Percentiles rank a stretch among this genome's conserved stretches.
Evolutionary conservation across 768 basidiomycete genomes (phyloP).

Genomic region (Phlebiopsis flavidoalba): DNA sequence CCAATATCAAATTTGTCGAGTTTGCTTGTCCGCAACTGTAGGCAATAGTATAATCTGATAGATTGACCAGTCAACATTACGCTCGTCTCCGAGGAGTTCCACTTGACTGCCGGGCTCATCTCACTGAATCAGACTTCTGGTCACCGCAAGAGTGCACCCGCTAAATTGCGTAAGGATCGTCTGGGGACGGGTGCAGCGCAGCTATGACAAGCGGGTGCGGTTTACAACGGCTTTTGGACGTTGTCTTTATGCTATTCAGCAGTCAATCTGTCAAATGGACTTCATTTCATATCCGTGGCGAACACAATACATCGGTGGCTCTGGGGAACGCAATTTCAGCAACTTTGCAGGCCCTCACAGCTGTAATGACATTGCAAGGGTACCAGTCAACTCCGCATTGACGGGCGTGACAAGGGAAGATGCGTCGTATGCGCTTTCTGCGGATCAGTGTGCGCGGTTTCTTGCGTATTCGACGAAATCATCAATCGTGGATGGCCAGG

Average conservation of each 20-base stretch:
- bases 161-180: neutral
- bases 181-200: neutral
- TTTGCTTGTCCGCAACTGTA: too few relatives aligned
- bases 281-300: neutral
- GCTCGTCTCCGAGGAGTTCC: neutral
- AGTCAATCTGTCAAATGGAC: neutral
- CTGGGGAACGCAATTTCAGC: neutral
- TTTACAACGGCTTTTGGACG: neutral
- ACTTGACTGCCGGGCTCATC: neutral
- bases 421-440: neutral
- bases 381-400: neutral
- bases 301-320: neutral
- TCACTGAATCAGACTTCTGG: neutral
- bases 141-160: neutral
- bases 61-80: neutral
- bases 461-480: slow-evolving; percentile 73
- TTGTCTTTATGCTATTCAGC: neutral
- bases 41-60: neutral
- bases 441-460: slow-evolving; percentile 25
- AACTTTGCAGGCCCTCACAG: neutral
- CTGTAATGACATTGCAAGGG: neutral
- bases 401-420: neutral
- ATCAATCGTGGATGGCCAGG: slow-evolving; percentile 87
- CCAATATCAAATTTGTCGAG: too few relatives aligned
- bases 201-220: too few relatives aligned